Base-by-base conservation (phyloP, 1,284 basidiomycete genomes). In the Moesziomyces aphidis region DNA sequence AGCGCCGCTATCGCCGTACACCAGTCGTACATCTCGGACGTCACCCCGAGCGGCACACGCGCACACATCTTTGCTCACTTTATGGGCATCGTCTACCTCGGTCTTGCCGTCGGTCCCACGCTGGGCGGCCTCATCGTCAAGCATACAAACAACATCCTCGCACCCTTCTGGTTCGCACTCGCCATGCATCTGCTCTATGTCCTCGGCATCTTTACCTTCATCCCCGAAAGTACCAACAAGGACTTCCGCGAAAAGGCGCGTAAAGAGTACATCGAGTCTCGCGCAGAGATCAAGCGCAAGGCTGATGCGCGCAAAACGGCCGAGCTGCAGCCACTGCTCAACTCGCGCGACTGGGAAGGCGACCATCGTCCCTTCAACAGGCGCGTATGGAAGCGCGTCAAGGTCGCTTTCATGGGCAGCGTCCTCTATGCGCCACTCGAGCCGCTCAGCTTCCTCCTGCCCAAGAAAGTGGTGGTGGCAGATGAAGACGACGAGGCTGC, bases 1-100 rank as follows among this genome's bases (percentile, higher is more conserved):
- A 89, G 91, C 6, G 91, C 93, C 0, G 86, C 94, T 11, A 89
- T 91, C 65, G 90, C 91, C 3, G 90, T 92, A 0, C 90, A 90
- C 45, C 90, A 92, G 34, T 93, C 94, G 1, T 97, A 95, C 83
- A 87, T 93, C 34, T 73, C 83, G 1, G 81, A 84, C 28, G 76
- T 78, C 5, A 82, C 81, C 6, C 75, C 79, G 2, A 69, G 65
- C 42, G 79, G 82, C 21, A 80, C 82, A 0, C 66, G 81, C 11
- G 78, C 82, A 13, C 70, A 66, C 21, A 70, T 79, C 47, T 83
- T 83, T 62, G 71, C 77, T 24, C 63, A 78, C 47, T 77, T 79
- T 50, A 69, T 74, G 31, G 83, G 83, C 31, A 59, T 77, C 17
- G 52, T 80, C 21, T 84, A 78, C 26, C 63, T 62, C n/a, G 83